Evolutionary conservation across 2,329 filamentous ascomycete species (phyloP).

Genomic region (Madurella fahalii): DNA sequence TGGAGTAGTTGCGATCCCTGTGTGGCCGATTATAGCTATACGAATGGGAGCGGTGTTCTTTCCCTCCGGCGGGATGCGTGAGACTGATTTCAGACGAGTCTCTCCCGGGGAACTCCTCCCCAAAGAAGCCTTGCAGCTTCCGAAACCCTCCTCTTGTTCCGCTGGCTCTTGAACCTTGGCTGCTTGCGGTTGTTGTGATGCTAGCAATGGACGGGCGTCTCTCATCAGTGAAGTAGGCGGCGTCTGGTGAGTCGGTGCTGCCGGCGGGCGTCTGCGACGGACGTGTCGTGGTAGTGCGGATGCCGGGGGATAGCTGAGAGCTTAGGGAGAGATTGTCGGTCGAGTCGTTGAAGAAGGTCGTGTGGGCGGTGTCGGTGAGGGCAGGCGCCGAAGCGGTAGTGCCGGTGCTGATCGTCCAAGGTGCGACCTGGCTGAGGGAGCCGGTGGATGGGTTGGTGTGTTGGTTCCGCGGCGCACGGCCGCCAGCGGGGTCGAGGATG

Average conservation of each 20-base stretch:
- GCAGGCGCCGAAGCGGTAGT: conserved; percentile 33
- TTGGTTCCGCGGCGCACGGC: conserved; percentile 51
- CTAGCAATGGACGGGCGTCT: conserved; percentile 85
- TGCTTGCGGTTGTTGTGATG: conserved; percentile 75
- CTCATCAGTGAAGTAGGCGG: conserved; percentile 62
- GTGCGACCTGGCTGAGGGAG: conserved; percentile 51
- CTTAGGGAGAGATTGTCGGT: conserved; percentile 61
- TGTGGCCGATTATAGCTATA: conserved; percentile 57
- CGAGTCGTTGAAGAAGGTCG: conserved; percentile 71
- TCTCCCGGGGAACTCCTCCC: conserved; percentile 74
- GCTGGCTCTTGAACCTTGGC: conserved; percentile 73
- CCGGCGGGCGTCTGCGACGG: conserved; percentile 40
- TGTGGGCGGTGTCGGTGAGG: conserved; percentile 36
- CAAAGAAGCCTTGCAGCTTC: conserved; percentile 87
- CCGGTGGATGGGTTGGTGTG: conserved; percentile 55
- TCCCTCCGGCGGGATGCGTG: conserved; percentile 45
- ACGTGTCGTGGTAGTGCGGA: conserved; percentile 48
- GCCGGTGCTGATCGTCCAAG: conserved; percentile 52
- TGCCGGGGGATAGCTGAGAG: conserved; percentile 67
- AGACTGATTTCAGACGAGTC: conserved; percentile 72
- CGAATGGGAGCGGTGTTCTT: conserved; percentile 60
- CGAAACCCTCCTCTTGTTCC: conserved; percentile 68
- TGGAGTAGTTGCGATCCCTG: conserved; percentile 78
- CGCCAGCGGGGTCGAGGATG: conserved; percentile 59
- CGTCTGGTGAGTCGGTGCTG: conserved; percentile 58